Conservation (phyloP, 306 rosid species). For the Castanospermum australe region DNA sequence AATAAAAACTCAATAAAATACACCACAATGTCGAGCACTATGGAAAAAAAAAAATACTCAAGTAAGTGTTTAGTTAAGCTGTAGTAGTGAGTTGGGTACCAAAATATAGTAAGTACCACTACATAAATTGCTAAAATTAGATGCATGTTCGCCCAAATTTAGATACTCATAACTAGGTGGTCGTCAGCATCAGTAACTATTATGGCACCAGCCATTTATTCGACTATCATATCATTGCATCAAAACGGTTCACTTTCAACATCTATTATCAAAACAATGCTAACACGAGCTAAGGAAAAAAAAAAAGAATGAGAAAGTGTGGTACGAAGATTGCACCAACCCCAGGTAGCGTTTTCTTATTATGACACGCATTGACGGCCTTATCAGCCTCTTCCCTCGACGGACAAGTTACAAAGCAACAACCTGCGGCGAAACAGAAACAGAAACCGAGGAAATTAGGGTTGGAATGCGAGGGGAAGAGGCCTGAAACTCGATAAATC, state of each 20-base stretch:
- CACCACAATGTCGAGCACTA: neutral
- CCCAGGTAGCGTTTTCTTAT: constrained; percentile 91
- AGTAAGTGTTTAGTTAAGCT: neutral
- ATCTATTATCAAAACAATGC: neutral
- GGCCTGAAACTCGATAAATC: neutral
- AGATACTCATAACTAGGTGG: constrained; percentile 3
- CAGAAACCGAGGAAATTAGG: constrained; percentile 32
- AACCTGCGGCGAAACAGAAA: constrained; percentile 49
- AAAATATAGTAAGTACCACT: constrained; percentile 28
- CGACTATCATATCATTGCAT: constrained; percentile 4
- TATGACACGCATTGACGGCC: constrained; percentile 97
- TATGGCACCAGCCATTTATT: constrained; percentile 9
- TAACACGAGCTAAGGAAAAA: neutral
- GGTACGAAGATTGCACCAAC: no score
- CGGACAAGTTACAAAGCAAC: constrained; percentile 91
- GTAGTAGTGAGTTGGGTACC: constrained; percentile 11
- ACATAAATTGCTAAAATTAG: constrained; percentile 16
- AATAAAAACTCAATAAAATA: neutral
- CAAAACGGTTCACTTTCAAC: constrained; percentile 15
- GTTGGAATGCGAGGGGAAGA: neutral
- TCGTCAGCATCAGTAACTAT: constrained; percentile 19
- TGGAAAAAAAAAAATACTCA: no score
- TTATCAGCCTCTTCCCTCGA: constrained; percentile 95
- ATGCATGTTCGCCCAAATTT: constrained; percentile 26
- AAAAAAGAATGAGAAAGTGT: neutral